Evolutionary conservation across 148 eudicot species (phyloP).

Genomic region (Suaeda aralocaspica): DNA sequence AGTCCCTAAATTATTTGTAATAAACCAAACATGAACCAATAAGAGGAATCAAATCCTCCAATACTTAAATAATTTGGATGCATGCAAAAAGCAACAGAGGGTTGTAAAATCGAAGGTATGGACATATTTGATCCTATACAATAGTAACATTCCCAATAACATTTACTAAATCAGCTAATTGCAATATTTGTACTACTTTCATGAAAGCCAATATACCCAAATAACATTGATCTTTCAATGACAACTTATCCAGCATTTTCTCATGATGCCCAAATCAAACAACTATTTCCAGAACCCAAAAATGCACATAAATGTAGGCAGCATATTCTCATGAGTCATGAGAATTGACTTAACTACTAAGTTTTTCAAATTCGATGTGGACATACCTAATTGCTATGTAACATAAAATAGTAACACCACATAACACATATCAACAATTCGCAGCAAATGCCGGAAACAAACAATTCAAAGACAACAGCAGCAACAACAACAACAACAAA

Average conservation of each 20-base stretch:
- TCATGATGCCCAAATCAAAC: neutral
- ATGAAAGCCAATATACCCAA: neutral
- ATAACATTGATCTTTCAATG: neutral
- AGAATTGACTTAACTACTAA: neutral
- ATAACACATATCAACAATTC: neutral
- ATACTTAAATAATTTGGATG: neutral
- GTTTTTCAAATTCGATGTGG: neutral
- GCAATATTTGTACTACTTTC: neutral
- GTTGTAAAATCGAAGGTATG: neutral
- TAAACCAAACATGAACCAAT: too few relatives aligned
- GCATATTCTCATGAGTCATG: neutral
- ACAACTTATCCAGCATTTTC: neutral
- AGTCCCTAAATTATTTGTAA: too few relatives aligned
- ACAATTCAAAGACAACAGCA: too few relatives aligned
- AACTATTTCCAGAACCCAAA: neutral
- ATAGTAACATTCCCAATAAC: neutral
- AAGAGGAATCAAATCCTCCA: neutral
- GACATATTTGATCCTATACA: neutral
- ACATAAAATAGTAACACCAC: neutral
- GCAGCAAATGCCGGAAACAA: too few relatives aligned
- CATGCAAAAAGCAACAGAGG: neutral
- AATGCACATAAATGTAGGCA: neutral
- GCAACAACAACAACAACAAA: too few relatives aligned
- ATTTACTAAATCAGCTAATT: neutral
- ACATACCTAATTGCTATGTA: constrained; percentile 1